Conservation (phyloP, 495 filamentous ascomycete species). For the Terfezia claveryi region DNA sequence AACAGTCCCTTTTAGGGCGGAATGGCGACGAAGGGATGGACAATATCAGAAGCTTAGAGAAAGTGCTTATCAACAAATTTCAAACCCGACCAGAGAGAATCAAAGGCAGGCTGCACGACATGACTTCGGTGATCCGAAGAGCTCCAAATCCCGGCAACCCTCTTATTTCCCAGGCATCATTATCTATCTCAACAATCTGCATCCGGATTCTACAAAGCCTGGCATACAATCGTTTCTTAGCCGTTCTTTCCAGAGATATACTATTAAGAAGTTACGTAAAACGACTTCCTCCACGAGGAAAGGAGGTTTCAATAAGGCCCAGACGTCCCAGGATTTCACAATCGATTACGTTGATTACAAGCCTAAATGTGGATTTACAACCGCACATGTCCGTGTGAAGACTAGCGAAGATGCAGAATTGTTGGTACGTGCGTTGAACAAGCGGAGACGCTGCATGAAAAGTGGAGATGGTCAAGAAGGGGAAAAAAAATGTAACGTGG, state of each 20-base stretch:
- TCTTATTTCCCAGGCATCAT: constrained; percentile 7
- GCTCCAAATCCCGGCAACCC: not conserved
- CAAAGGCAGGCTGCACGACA: no score
- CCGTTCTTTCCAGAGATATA: constrained; percentile 6
- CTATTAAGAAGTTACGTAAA: no score
- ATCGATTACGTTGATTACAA: constrained; percentile 19
- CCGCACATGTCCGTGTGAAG: constrained; percentile 11
- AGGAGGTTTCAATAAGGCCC: not conserved
- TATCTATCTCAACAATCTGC: constrained; percentile 5
- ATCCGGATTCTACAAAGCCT: constrained; percentile 8
- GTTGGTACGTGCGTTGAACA: constrained; percentile 10
- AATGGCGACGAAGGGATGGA: constrained; percentile 15
- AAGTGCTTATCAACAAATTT: not conserved
- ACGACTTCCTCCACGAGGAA: no score
- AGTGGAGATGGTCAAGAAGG: constrained; percentile 13
- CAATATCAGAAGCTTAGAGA: constrained; percentile 10
- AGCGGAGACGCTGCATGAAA: constrained; percentile 12
- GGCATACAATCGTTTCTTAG: constrained; percentile 11
- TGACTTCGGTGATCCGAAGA: not conserved
- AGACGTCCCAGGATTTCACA: not conserved
- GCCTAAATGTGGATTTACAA: constrained; percentile 4
- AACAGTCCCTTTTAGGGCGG: constrained; percentile 2
- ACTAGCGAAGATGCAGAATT: constrained; percentile 10
- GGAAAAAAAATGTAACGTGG: constrained; percentile 1
- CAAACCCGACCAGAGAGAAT: not conserved